Base-by-base conservation (phyloP, 1,139 yeast species). In the Sugiyamaella novakii region DNA sequence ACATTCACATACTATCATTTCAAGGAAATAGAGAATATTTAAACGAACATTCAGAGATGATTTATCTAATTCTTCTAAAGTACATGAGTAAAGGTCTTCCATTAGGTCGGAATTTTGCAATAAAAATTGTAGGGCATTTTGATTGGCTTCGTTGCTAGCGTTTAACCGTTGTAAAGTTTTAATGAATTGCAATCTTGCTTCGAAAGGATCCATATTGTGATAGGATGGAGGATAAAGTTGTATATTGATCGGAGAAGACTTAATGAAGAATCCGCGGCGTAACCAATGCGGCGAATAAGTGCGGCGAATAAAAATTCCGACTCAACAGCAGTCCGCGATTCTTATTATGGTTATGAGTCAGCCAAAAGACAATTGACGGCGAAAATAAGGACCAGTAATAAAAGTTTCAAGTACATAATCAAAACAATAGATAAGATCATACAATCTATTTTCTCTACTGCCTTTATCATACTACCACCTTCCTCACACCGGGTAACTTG, bases 61-160 rank as follows among this genome's bases (percentile, higher is more conserved):
- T 17, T 51, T 55, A 37, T 76, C 74, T n/a, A 87, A 66, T n/a
- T 81, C 80, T 51, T 84, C 91, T 22, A 85, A 62, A 12, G 87
- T 77, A 49, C 86, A 79, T 1, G 87, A 82, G 61, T 83, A 83
- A 53, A 88, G 70, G 62, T 85, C 89, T 59, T 86, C 95, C 57
- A 80, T 81, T 25, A 80, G 73, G 21, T 81, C 89, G 38, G 52
- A 43, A 51, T 84, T 74, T 55, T 78, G 76, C 52, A 82, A 64
- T 11, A 88, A 77, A 63, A 83, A 84, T 55, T 76, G 77, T 1
- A 83, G 77, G 1, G 84, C 80, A 46, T 76, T 76, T 15, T 73
- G 71, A 18, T 84, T 74, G 22, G 77, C 75, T 51, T 77, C 78
- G 11, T 77, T 71, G 2, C 89, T 78, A 0, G 95, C 89, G 43